Percentiles rank a stretch among this genome's conserved stretches.
These are phyloP conservation scores for Flaveria bidentis DNA, from an alignment of 129 eudicot genomes.

Conservation along the genomic window DNA sequence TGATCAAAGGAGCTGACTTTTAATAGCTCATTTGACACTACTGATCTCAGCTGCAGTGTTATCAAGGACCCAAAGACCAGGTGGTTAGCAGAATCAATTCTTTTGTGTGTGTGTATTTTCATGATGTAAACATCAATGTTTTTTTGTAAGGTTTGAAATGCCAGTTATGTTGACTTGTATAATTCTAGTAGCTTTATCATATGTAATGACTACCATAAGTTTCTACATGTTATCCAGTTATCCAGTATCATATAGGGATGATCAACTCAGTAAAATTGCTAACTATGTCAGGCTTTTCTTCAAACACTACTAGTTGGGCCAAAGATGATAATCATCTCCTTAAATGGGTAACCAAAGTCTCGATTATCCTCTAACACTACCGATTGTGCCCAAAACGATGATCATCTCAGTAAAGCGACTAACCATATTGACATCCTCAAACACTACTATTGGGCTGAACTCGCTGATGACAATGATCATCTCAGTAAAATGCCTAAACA, in stretches of 20 bases:
- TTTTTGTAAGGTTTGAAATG: slow-evolving; percentile 28
- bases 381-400: neutral
- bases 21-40: slow-evolving; percentile 35
- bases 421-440: neutral
- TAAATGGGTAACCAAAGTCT: neutral
- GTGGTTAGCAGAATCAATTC: slow-evolving; percentile 23
- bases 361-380: neutral
- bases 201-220: slow-evolving; percentile 18
- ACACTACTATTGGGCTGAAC: neutral
- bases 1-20: slow-evolving; percentile 23
- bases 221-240: slow-evolving; percentile 6
- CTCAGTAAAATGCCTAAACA: neutral
- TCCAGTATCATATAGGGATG: slow-evolving; percentile 4
- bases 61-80: slow-evolving; percentile 32
- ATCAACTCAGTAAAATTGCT: slow-evolving; percentile 3
- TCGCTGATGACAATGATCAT: neutral
- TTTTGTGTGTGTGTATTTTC: slow-evolving; percentile 18
- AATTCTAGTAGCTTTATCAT: neutral
- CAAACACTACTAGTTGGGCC: neutral
- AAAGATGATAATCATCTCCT: neutral
- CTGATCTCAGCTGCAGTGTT: slow-evolving; percentile 18
- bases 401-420: neutral
- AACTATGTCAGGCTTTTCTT: neutral
- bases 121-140: slow-evolving; percentile 26
- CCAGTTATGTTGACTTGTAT: slow-evolving; percentile 17